Base-by-base conservation (phyloP, 805 yeast genomes). In the Myxozyma vanderwaltii region DNA sequence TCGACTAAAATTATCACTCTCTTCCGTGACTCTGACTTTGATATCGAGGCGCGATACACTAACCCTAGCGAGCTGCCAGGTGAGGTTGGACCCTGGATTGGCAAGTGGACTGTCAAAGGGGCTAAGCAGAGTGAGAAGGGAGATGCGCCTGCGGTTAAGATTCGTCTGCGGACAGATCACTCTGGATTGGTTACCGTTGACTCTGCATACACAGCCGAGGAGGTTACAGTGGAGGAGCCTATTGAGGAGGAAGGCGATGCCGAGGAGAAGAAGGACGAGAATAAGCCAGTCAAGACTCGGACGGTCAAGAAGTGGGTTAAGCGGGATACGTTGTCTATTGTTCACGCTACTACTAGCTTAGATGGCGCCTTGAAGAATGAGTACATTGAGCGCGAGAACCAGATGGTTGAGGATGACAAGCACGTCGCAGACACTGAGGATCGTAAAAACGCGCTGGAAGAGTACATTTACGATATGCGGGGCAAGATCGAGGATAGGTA, bases 381-480 rank as follows among this genome's bases (percentile, higher is more conserved):
- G 56, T 81, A 80, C 67, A 81, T 87, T 63, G 98, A 94, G 82
- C 79, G 79, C 76, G 99, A 94, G 81, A 83, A 84, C 72, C 82
- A 86, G 75, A 79, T 94, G 86, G 81, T 83, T 66, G 84, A 90
- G 74, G 91, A 86, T 73, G 99, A 94, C 78, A 94, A 91, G 81
- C 86, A 92, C 70, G 97, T 94, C 67, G 95, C 95, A 68, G 98
- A 94, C 80, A 94, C 98, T 67, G 98, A 94, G 82, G 97, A 94
- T 80, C 90, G 91, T 78, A 94, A 94, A 87, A 94, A 94, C 76
- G 94, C 96, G 67, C 82, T 94, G 64, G 99, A 94, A 82, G 99
- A 94, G 82, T 94, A 94, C 82, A 94, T 94, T 72, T 94, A 94
- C 79, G 96, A 90, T 71, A 85, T 92, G 77, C 88, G 99, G 80